Percentiles rank a stretch among this genome's conserved stretches.
These are phyloP conservation scores for Lasiodiplodia gonubiensis DNA, from an alignment of 2,329 filamentous ascomycete genomes.

Conservation along the genomic window DNA sequence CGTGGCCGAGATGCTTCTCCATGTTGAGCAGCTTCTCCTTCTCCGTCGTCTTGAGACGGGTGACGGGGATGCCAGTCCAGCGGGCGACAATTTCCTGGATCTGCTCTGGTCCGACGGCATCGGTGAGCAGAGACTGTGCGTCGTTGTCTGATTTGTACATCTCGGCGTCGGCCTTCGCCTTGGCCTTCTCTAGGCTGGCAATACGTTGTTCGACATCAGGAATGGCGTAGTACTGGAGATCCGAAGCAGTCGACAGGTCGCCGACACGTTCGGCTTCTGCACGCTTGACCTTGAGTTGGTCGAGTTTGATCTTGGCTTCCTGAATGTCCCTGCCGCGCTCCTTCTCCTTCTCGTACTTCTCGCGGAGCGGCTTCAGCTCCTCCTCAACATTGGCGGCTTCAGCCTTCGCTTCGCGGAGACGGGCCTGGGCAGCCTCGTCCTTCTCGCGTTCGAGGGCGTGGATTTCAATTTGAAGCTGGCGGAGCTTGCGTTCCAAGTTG, in stretches of 20 bases:
- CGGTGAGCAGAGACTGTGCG: slow-evolving; percentile 73
- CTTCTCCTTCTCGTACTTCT: slow-evolving; percentile 96
- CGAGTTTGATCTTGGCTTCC: slow-evolving; percentile 92
- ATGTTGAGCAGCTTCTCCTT: slow-evolving; percentile 99
- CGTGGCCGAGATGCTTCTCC: slow-evolving; percentile 82
- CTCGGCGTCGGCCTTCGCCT: slow-evolving; percentile 76
- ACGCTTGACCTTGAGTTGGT: slow-evolving; percentile 86
- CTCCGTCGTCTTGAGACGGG: slow-evolving; percentile 88
- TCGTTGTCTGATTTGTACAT: slow-evolving; percentile 62
- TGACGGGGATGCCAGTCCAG: slow-evolving; percentile 98
- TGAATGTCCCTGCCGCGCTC: slow-evolving; percentile 89
- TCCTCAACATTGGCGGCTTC: slow-evolving; percentile 95
- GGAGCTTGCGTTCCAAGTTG: slow-evolving; percentile 85
- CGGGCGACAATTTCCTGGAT: slow-evolving; percentile 98
- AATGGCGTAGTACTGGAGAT: slow-evolving; percentile 96
- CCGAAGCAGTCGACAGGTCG: slow-evolving; percentile 85
- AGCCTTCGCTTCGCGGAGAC: slow-evolving; percentile 80
- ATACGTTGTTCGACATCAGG: slow-evolving; percentile 87
- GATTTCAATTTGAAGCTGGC: slow-evolving; percentile 96
- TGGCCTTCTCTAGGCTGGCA: slow-evolving; percentile 78
- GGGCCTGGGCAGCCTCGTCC: slow-evolving; percentile 86
- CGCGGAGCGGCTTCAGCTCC: slow-evolving; percentile 85
- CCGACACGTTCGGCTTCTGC: slow-evolving; percentile 90
- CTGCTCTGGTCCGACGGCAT: slow-evolving; percentile 93
- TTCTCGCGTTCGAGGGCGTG: slow-evolving; percentile 93